Conservation (phyloP, 306 rosid genomes). For the Trifolium subterraneum region DNA sequence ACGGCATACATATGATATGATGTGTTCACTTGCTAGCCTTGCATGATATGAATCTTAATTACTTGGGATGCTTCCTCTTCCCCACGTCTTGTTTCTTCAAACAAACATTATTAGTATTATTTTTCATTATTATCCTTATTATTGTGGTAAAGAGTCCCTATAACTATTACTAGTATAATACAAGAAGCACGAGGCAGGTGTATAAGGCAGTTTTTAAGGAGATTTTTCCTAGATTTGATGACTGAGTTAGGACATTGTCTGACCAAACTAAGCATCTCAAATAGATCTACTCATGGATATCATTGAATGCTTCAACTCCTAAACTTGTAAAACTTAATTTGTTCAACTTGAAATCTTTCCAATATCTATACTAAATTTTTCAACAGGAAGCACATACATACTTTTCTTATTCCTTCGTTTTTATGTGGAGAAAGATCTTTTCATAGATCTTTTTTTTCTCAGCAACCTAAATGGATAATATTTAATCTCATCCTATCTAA, state of each 20-base stretch:
- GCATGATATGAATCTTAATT: constrained; percentile 57
- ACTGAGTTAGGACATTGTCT: constrained; percentile 53
- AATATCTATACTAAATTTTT: constrained; percentile 72
- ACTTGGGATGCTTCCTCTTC: constrained; percentile 69
- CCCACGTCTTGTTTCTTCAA: constrained; percentile 51
- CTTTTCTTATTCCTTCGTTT: constrained; percentile 40
- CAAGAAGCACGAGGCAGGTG: constrained; percentile 67
- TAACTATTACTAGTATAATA: constrained; percentile 25
- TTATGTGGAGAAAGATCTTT: constrained; percentile 54
- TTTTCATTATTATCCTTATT: constrained; percentile 32
- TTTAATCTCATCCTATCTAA: constrained; percentile 38
- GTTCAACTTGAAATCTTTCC: constrained; percentile 64
- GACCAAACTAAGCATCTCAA: constrained; percentile 50
- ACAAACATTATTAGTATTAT: neutral
- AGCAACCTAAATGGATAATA: constrained; percentile 39
- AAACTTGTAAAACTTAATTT: constrained; percentile 40
- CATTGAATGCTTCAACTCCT: constrained; percentile 57
- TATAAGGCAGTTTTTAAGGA: constrained; percentile 68
- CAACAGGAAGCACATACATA: constrained; percentile 43
- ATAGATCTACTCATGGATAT: constrained; percentile 50
- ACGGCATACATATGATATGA: constrained; percentile 47
- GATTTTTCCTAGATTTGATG: constrained; percentile 66
- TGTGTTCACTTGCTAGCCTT: constrained; percentile 51
- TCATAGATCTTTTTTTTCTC: constrained; percentile 60
- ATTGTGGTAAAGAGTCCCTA: constrained; percentile 35